Conservation (phyloP, 2,329 filamentous ascomycete species). For the Fusarium pilosicola region DNA sequence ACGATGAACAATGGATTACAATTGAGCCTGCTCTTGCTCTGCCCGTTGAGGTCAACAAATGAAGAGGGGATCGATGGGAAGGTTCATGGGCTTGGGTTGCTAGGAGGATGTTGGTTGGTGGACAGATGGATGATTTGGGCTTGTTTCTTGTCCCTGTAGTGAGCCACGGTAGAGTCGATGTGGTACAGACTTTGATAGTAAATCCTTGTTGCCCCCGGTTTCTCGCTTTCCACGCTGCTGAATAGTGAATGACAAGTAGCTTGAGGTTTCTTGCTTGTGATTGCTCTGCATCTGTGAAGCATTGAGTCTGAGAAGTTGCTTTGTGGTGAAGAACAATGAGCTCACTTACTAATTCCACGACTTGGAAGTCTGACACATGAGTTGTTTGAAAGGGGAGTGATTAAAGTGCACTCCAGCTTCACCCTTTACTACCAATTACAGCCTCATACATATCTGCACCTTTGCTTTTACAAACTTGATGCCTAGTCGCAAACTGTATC, state of each 20-base stretch:
- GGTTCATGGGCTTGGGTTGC: neutral
- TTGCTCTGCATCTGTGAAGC: no score
- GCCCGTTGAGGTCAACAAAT: neutral
- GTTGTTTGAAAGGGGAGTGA: no score
- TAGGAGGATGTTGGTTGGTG: neutral
- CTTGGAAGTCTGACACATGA: rapidly evolving
- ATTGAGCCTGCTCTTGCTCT: neutral
- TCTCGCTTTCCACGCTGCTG: no score
- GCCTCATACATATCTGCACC: no score
- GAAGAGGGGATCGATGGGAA: neutral
- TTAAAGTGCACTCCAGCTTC: no score
- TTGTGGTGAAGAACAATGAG: no score
- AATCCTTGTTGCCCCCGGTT: no score
- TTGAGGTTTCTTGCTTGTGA: rapidly evolving
- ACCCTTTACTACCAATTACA: no score
- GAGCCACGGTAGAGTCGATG: neutral
- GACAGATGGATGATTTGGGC: neutral
- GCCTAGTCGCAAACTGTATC: rapidly evolving
- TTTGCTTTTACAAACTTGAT: rapidly evolving
- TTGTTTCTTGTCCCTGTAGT: neutral
- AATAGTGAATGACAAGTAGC: no score
- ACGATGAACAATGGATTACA: neutral
- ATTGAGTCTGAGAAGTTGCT: no score
- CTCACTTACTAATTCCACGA: rapidly evolving
- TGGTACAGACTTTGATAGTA: no score